Base-by-base conservation (phyloP, 768 basidiomycete genomes). In the Solioccasus polychromus region DNA sequence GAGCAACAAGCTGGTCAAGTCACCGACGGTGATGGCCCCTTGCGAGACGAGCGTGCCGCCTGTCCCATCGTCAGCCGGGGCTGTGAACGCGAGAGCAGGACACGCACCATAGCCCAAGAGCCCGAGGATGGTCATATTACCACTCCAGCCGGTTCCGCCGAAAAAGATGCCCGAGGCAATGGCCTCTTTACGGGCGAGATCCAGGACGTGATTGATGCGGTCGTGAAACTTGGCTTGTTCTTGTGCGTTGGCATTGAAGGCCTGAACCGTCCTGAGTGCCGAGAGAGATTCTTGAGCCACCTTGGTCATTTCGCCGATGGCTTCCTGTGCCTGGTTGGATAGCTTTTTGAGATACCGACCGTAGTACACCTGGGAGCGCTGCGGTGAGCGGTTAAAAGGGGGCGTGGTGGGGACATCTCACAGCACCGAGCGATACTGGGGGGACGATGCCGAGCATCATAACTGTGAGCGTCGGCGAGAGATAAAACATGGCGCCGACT, bases 401-500 rank as follows among this genome's bases (percentile, higher is more conserved):
- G 14, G 6, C 43, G 48, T 35, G 53, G 8, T 20, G 15, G 3
- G 22, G 28, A 36, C 35, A 49, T 69, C 74, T 24, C 69, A 94
- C 79, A 57, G 92, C 85, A 54, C 89, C 89, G 43, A 92, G 72
- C 19, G 89, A 90, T 5, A 92, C 80, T 0, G 90, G 90, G 17
- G 90, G 90, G 0, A 97, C 93, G 39, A 97, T 82, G 28, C 83
- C 81, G 41, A 99, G 77, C 95, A 99, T 98, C 53, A 97, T 72
- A 44, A 87, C 63, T 0, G 95, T 98, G 48, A 99, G 70, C 32
- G 84, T 85, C 0, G 89, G 88, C 1, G 88, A 94, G 44, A 95
- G 79, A 66, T 86, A 94, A 56, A 97, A 82, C 95, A 97, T 99
- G 32, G 92, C 90, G 36, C 88, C 91, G 51, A 97, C 92, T 88